Evolutionary conservation across 495 filamentous ascomycete genomes (phyloP).

Genomic region (Neurospora hispaniola): DNA sequence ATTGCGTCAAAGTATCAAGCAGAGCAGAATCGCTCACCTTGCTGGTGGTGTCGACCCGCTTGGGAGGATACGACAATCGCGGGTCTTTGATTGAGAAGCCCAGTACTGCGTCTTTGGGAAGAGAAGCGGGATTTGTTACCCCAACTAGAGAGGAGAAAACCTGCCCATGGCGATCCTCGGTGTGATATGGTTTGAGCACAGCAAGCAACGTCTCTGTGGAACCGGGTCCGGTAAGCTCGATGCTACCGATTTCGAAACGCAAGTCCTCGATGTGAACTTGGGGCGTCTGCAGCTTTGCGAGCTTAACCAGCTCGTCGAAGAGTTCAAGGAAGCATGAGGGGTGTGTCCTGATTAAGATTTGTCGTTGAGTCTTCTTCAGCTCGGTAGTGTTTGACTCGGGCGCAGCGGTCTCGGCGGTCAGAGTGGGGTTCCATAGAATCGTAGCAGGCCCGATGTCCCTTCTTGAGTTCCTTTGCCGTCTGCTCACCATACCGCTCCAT

Average conservation of each 20-base stretch:
- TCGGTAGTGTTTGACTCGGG: neutral
- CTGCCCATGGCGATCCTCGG: conserved; percentile 35
- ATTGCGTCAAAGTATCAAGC: conserved; percentile 48
- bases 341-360: conserved; percentile 68
- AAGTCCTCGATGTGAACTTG: conserved; percentile 75
- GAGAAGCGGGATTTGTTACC: conserved; percentile 63
- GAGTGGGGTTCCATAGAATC: conserved; percentile 53
- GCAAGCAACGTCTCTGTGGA: conserved; percentile 73
- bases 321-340: conserved; percentile 79
- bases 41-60: conserved; percentile 27
- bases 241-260: conserved; percentile 88
- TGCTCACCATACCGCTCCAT: conserved; percentile 55
- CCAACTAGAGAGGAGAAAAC: conserved; percentile 55
- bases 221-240: conserved; percentile 75
- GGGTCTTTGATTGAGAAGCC: conserved; percentile 70
- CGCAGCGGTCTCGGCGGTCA: conserved; percentile 9
- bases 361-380: conserved; percentile 36
- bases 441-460: conserved; percentile 64
- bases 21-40: conserved; percentile 42
- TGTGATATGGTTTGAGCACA: conserved; percentile 49
- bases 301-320: conserved; percentile 64
- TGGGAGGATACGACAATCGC: conserved; percentile 63
- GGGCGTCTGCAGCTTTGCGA: conserved; percentile 62
- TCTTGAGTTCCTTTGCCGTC: conserved; percentile 41
- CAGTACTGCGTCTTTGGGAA: conserved; percentile 64